A percentile compares a stretch with the other conserved stretches of the same genome.
These are phyloP conservation scores for Parasitella parasitica DNA, from an alignment of 371 early-diverging fungal genomes.

Conservation along the genomic window DNA sequence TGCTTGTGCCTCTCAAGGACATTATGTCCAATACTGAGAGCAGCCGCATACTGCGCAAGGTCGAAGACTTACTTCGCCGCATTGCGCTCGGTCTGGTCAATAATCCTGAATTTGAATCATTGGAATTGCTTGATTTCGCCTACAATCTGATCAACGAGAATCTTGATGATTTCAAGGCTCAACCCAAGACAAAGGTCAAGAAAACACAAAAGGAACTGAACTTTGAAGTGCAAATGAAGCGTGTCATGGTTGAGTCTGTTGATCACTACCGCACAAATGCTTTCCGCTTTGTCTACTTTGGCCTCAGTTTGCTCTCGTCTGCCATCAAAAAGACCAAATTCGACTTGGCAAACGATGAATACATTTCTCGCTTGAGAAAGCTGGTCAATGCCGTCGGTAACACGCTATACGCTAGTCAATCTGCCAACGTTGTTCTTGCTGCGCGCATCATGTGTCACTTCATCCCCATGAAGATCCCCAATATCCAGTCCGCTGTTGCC, in stretches of 20 bases:
- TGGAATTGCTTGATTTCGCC: conserved; percentile 76
- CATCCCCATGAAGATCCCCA: conserved; percentile 69
- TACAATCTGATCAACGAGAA: conserved; percentile 84
- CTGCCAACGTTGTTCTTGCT: conserved; percentile 65
- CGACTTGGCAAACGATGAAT: conserved; percentile 49
- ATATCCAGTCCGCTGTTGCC: conserved; percentile 63
- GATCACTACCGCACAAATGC: conserved; percentile 79
- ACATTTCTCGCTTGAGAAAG: conserved; percentile 71
- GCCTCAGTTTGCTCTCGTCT: conserved; percentile 72
- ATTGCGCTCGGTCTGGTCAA: conserved; percentile 76
- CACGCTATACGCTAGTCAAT: conserved; percentile 78
- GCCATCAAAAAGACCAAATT: conserved; percentile 71
- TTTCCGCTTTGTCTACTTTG: conserved; percentile 91
- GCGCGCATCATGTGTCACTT: conserved; percentile 70
- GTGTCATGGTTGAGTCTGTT: conserved; percentile 47
- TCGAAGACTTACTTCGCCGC: conserved; percentile 76
- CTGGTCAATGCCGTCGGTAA: conserved; percentile 82
- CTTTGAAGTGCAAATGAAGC: conserved; percentile 72
- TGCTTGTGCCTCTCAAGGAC: conserved; percentile 85
- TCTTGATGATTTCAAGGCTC: conserved; percentile 56
- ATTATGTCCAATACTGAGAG: conserved; percentile 83
- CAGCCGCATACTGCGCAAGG: conserved; percentile 69
- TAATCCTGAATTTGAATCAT: conserved; percentile 69
- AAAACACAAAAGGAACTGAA: conserved; percentile 62
- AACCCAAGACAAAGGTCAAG: conserved; percentile 41